A percentile compares a stretch with the other conserved stretches of the same genome.
These are phyloP conservation scores for Lentinus brumalis DNA, from an alignment of 768 basidiomycete species.

Conservation along the genomic window DNA sequence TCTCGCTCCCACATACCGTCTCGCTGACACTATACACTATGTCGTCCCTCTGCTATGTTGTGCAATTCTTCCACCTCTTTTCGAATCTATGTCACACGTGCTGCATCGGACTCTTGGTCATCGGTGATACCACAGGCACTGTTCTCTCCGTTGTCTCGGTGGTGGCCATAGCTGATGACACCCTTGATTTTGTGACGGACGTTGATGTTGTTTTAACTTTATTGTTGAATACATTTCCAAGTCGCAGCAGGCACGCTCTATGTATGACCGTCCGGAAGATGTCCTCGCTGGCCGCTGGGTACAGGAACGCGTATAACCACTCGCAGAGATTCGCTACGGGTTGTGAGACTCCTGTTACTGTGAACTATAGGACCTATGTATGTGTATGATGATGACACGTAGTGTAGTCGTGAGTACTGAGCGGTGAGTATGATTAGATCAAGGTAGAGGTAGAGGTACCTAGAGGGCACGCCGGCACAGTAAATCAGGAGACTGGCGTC, in stretches of 20 bases:
- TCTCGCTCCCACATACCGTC: not conserved
- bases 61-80: constrained; percentile 1
- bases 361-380: no score
- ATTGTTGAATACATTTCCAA: not conserved
- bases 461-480: no score
- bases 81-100: constrained; percentile 17
- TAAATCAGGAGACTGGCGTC: not conserved
- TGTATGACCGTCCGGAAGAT: not conserved
- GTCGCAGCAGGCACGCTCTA: not conserved
- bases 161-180: not conserved
- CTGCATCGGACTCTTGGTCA: constrained; percentile 2
- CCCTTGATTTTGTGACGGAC: not conserved
- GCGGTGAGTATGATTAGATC: no score
- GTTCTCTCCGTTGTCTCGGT: no score
- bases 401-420: no score
- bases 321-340: no score
- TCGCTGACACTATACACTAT: not conserved
- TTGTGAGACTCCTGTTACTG: no score
- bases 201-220: not conserved
- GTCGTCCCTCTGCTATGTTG: constrained; percentile 12
- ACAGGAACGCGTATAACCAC: no score
- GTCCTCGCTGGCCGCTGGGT: no score
- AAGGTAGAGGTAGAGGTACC: no score
- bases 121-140: no score
- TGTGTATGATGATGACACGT: no score